Evolutionary conservation across 768 basidiomycete genomes (phyloP).

Genomic region (Phlebiopsis flavidoalba): DNA sequence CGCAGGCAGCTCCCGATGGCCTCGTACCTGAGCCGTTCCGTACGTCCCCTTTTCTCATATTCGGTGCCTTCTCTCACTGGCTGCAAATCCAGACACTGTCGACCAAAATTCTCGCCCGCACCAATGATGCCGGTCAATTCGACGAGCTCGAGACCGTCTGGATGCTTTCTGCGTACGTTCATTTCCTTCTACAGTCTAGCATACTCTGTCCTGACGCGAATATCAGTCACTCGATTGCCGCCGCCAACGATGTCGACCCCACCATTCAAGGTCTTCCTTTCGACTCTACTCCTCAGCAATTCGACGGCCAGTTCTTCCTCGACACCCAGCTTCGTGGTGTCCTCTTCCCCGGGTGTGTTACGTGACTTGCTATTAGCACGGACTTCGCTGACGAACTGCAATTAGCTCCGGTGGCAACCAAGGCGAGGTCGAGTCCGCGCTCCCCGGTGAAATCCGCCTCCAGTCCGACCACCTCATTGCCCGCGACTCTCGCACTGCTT

Average conservation of each 20-base stretch:
- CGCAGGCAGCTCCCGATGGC: slow-evolving; percentile 17
- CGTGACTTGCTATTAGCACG: not conserved
- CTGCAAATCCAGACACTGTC: slow-evolving; percentile 15
- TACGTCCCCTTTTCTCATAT: not conserved
- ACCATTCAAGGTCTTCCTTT: slow-evolving; percentile 12
- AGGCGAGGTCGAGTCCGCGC: slow-evolving; percentile 20
- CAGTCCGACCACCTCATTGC: slow-evolving; percentile 20
- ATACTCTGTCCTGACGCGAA: not conserved
- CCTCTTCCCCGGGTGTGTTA: slow-evolving; percentile 14
- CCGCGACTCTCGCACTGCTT: slow-evolving; percentile 12
- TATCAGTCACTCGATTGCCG: slow-evolving; percentile 18
- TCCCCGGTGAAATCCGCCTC: slow-evolving; percentile 21
- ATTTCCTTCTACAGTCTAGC: not conserved
- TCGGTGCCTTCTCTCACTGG: too few species aligned
- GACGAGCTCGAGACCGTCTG: slow-evolving; percentile 20
- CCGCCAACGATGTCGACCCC: slow-evolving; percentile 24
- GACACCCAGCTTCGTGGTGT: slow-evolving; percentile 14
- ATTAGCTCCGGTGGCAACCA: slow-evolving; percentile 9
- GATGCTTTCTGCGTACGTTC: slow-evolving; percentile 18
- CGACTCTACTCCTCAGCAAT: slow-evolving; percentile 8
- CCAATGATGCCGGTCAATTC: slow-evolving; percentile 20
- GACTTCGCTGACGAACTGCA: not conserved
- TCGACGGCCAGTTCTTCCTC: slow-evolving; percentile 15
- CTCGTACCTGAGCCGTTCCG: slow-evolving; percentile 20
- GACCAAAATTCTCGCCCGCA: slow-evolving; percentile 21